These are phyloP conservation scores for Aspergillus cejpii DNA, from an alignment of 2,329 filamentous ascomycete species.

Conservation along the genomic window DNA sequence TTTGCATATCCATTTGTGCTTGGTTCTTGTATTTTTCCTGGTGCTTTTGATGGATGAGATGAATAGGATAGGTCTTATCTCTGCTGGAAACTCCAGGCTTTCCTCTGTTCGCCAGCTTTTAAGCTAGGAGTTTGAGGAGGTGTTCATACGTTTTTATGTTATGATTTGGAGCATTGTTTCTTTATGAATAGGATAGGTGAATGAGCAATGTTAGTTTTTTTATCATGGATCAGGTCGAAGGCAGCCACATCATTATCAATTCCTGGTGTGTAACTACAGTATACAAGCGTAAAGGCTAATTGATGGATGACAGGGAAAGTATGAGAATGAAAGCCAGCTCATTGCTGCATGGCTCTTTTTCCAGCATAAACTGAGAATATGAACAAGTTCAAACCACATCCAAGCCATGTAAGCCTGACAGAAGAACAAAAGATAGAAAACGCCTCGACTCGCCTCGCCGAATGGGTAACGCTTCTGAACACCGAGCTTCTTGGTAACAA, in stretches of 20 bases:
- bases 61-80: not conserved
- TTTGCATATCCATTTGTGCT: not conserved
- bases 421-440: slow-evolving; percentile 19
- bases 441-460: slow-evolving; percentile 24
- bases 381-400: not conserved
- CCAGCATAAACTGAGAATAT: not conserved
- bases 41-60: not conserved
- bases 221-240: not conserved
- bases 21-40: not conserved
- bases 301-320: not conserved
- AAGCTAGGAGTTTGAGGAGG: not conserved
- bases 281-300: too few species aligned
- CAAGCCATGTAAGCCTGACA: not conserved
- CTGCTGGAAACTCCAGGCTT: not conserved
- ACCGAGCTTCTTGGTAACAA: slow-evolving; percentile 18
- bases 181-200: slow-evolving; percentile 10
- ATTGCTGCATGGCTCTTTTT: not conserved
- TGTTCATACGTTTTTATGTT: slow-evolving; percentile 1
- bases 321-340: not conserved
- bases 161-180: slow-evolving; percentile 1
- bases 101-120: not conserved
- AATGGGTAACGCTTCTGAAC: slow-evolving; percentile 27
- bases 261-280: too few species aligned
- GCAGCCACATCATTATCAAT: not conserved
- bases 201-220: slow-evolving; percentile 7